phyloP scores from a whole-genome alignment of 805 yeast species.

The Zygoascus ofunaensis region DNA sequence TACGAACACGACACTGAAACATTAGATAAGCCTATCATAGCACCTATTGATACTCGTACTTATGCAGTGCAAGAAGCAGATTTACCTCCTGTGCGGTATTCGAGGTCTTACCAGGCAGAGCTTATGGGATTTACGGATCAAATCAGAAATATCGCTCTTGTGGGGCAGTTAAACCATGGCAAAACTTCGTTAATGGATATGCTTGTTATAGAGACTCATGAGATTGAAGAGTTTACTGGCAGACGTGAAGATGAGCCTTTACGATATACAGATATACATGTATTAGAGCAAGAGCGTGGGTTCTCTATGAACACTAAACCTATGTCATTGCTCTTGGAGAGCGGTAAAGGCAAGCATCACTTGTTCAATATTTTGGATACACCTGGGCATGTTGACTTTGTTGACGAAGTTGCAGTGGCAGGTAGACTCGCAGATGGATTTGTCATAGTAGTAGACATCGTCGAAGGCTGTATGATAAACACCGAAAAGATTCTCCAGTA shows the following conservation, averaged over 20 bases:
- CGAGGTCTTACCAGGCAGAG: slow-evolving; percentile 43
- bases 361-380: slow-evolving; percentile 65
- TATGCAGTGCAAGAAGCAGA: slow-evolving; percentile 42
- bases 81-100: slow-evolving; percentile 53
- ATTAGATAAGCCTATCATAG: slow-evolving; percentile 55
- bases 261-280: slow-evolving; percentile 64
- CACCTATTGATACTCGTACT: slow-evolving; percentile 37
- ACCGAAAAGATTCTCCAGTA: slow-evolving; percentile 42
- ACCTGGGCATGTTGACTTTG: slow-evolving; percentile 86
- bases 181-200: slow-evolving; percentile 72
- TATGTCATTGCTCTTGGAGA: slow-evolving; percentile 49
- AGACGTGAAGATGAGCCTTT: slow-evolving; percentile 37
- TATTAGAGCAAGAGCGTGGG: slow-evolving; percentile 62
- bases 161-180: slow-evolving; percentile 80
- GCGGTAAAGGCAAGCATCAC: slow-evolving; percentile 44
- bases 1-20: slow-evolving; percentile 46
- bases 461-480: slow-evolving; percentile 69
- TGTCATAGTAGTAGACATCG: slow-evolving; percentile 66
- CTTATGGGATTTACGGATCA: slow-evolving; percentile 48
- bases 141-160: slow-evolving; percentile 62
- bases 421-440: slow-evolving; percentile 55
- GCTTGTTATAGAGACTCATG: slow-evolving; percentile 59
- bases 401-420: slow-evolving; percentile 60
- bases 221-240: slow-evolving; percentile 24
- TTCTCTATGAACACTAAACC: slow-evolving; percentile 56